Conservation (phyloP, 306 rosid species). For the Amphicarpaea edgeworthii region DNA sequence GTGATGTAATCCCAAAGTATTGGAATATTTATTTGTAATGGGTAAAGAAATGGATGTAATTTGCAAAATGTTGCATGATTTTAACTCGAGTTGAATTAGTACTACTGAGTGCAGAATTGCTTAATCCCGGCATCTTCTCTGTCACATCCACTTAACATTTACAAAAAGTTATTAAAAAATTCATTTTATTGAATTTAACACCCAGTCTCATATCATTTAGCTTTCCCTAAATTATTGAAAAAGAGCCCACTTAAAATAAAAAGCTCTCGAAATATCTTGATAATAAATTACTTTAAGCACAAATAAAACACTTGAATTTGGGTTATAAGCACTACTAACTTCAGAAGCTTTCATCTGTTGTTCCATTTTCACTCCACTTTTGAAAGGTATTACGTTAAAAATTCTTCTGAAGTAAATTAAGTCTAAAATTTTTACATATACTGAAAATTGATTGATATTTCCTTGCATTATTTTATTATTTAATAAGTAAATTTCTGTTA, state of each 20-base stretch:
- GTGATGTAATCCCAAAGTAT: conserved; percentile 35
- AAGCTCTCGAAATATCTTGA: not conserved
- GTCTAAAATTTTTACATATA: too few species aligned
- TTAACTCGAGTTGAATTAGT: not conserved
- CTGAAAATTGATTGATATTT: too few species aligned
- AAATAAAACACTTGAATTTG: not conserved
- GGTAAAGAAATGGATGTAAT: conserved; percentile 20
- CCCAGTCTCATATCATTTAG: not conserved
- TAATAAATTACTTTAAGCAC: not conserved
- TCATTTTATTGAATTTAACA: not conserved
- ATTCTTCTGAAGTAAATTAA: too few species aligned
- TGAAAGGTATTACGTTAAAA: too few species aligned
- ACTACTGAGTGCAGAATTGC: not conserved
- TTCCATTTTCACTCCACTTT: not conserved
- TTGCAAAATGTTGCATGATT: conserved; percentile 20
- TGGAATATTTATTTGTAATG: conserved; percentile 35
- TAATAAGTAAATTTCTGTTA: too few species aligned
- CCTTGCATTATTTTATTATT: too few species aligned
- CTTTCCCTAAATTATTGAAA: not conserved
- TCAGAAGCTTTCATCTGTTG: not conserved
- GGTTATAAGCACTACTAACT: not conserved
- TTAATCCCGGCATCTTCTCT: not conserved
- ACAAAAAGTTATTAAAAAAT: not conserved
- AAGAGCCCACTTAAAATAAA: not conserved
- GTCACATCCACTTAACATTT: not conserved